Percentiles rank a stretch among this genome's conserved stretches.
Evolutionary conservation across 2,329 filamentous ascomycete species (phyloP).

Genomic region (Iodosphaeria phyllophila): DNA sequence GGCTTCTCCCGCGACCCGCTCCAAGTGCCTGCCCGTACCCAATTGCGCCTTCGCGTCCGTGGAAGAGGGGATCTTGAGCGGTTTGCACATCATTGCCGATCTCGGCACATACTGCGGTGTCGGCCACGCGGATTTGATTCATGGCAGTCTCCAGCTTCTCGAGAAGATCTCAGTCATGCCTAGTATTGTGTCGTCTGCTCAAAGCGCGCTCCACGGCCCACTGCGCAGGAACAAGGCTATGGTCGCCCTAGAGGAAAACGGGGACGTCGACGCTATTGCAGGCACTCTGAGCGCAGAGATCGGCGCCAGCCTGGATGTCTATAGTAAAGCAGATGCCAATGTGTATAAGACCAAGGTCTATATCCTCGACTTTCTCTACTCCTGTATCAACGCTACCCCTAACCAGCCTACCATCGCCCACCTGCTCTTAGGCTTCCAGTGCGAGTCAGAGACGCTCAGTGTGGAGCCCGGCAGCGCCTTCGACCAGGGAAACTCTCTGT

Average conservation of each 20-base stretch:
- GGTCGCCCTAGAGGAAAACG: constrained; percentile 67
- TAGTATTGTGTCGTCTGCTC: constrained; percentile 56
- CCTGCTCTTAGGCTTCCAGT: constrained; percentile 72
- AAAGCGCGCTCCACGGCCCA: constrained; percentile 39
- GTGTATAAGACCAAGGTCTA: constrained; percentile 69
- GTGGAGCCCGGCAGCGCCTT: constrained; percentile 54
- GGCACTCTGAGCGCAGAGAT: constrained; percentile 54
- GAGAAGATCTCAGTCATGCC: constrained; percentile 74
- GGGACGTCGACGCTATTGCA: constrained; percentile 64
- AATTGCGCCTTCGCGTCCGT: constrained; percentile 72
- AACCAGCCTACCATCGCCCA: constrained; percentile 78
- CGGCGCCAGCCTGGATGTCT: constrained; percentile 50
- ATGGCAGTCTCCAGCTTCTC: constrained; percentile 64
- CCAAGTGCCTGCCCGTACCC: constrained; percentile 16
- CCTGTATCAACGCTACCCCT: constrained; percentile 57
- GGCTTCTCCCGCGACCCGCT: constrained; percentile 19
- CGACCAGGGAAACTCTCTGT: constrained; percentile 52
- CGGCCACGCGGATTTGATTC: constrained; percentile 60
- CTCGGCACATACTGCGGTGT: constrained; percentile 76
- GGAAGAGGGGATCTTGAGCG: constrained; percentile 75
- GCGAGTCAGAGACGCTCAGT: constrained; percentile 49
- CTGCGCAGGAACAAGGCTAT: constrained; percentile 67
- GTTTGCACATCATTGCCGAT: constrained; percentile 61
- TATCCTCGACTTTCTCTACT: constrained; percentile 70
- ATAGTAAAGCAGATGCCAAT: constrained; percentile 47